phyloP scores from a whole-genome alignment of 495 filamentous ascomycete species.

The Penicillium salamii region DNA sequence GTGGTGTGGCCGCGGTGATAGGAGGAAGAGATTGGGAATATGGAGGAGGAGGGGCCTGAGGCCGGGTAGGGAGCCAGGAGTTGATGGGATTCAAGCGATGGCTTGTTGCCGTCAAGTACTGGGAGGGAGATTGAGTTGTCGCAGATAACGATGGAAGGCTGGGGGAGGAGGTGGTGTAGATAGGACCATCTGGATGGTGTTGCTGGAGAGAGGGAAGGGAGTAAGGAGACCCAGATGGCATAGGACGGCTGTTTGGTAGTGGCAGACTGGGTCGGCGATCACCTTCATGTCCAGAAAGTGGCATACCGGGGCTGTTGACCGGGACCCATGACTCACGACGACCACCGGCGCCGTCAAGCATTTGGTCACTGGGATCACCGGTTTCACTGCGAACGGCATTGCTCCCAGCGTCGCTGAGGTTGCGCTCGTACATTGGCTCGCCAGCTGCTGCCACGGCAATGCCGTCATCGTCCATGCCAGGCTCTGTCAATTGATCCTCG shows the following conservation, averaged over 20 bases:
- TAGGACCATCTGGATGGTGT: constrained; percentile 38
- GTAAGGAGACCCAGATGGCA: constrained; percentile 41
- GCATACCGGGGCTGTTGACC: constrained; percentile 41
- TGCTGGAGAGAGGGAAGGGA: constrained; percentile 42
- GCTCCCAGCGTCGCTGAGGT: constrained; percentile 41
- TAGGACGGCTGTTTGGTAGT: constrained; percentile 32
- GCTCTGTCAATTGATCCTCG: constrained; percentile 43
- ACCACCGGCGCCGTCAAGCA: constrained; percentile 33
- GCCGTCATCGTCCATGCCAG: constrained; percentile 31
- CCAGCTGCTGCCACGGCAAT: constrained; percentile 19
- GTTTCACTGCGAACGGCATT: constrained; percentile 43
- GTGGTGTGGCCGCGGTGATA: constrained; percentile 33
- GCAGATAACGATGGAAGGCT: constrained; percentile 35
- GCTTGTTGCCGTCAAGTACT: constrained; percentile 29
- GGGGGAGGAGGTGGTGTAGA: constrained; percentile 37
- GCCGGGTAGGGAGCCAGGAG: constrained; percentile 36
- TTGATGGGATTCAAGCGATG: constrained; percentile 44
- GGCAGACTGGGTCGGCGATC: constrained; percentile 47
- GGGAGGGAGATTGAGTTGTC: constrained; percentile 30
- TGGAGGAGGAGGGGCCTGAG: constrained; percentile 34
- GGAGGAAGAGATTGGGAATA: constrained; percentile 43
- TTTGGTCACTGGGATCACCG: constrained; percentile 32
- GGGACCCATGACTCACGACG: constrained; percentile 47
- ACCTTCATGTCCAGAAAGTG: constrained; percentile 34
- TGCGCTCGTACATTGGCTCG: constrained; percentile 30